Percentiles rank a stretch among this genome's conserved stretches.
Evolutionary conservation across 805 yeast species (phyloP).

Genomic region (Suhomyces kilbournensis): DNA sequence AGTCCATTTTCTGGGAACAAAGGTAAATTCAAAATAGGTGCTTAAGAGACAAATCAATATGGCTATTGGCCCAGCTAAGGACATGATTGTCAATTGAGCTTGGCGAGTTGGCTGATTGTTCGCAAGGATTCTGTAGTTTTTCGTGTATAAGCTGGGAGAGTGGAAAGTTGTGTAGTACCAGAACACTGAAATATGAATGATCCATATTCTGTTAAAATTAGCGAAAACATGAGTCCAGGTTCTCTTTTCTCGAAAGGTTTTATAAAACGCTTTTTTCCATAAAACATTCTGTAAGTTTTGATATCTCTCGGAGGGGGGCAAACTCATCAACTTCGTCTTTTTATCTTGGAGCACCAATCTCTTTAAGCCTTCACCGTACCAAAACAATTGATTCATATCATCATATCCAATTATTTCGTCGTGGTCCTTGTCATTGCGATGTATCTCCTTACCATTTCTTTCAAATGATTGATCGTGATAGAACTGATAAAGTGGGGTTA

Average conservation of each 20-base stretch:
- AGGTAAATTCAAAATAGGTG: slow-evolving; percentile 52
- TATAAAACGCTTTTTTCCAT: slow-evolving; percentile 68
- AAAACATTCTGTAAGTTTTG: slow-evolving; percentile 48
- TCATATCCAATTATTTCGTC: slow-evolving; percentile 76
- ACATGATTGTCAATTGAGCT: slow-evolving; percentile 53
- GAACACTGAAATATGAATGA: slow-evolving; percentile 67
- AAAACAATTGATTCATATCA: slow-evolving; percentile 83
- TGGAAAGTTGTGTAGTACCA: slow-evolving; percentile 76
- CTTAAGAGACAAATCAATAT: slow-evolving; percentile 53
- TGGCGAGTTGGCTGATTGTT: slow-evolving; percentile 63
- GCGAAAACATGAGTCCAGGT: slow-evolving; percentile 73
- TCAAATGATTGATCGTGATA: slow-evolving; percentile 55
- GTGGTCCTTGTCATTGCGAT: slow-evolving; percentile 57
- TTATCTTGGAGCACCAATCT: slow-evolving; percentile 47
- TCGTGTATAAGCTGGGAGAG: slow-evolving; percentile 65
- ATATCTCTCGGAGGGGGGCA: slow-evolving; percentile 57
- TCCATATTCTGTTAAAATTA: slow-evolving; percentile 79
- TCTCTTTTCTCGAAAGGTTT: slow-evolving; percentile 73
- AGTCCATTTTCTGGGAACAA: slow-evolving; percentile 71
- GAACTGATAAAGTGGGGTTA: slow-evolving; percentile 70
- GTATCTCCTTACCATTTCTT: slow-evolving; percentile 42
- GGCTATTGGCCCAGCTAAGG: slow-evolving; percentile 66
- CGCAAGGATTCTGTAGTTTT: slow-evolving; percentile 47
- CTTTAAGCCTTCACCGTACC: slow-evolving; percentile 73
- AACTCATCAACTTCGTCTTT: slow-evolving; percentile 47